phyloP scores from a whole-genome alignment of 352 stramenopile species.

The Phytophthora nicotianae region DNA sequence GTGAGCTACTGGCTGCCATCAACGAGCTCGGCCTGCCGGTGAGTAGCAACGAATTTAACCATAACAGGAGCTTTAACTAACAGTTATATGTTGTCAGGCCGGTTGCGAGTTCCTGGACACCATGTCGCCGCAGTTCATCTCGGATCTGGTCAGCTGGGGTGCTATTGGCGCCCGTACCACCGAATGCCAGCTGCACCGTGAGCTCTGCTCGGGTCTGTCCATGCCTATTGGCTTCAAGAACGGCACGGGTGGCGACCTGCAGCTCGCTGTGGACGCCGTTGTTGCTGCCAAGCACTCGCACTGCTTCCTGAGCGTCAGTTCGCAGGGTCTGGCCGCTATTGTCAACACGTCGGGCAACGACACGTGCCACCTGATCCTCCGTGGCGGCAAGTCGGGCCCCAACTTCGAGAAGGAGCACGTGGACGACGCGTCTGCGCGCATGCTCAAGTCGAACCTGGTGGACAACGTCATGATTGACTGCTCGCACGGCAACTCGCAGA shows the following conservation, averaged over 20 bases:
- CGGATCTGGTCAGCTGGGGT: constrained; percentile 89
- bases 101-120: constrained; percentile 91
- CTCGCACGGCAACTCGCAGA: constrained; percentile 91
- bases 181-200: constrained; percentile 89
- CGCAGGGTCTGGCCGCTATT: constrained; percentile 86
- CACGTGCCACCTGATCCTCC: constrained; percentile 88
- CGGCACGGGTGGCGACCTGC: constrained; percentile 84
- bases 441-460: constrained; percentile 83
- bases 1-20: constrained; percentile 83
- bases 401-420: constrained; percentile 89
- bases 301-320: constrained; percentile 89
- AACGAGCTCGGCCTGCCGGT: constrained; percentile 86
- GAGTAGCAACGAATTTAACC: background rate
- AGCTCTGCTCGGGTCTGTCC: constrained; percentile 88
- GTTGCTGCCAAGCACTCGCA: constrained; percentile 84
- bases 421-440: constrained; percentile 75
- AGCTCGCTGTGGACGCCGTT: constrained; percentile 87
- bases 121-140: constrained; percentile 92
- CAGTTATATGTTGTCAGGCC: constrained; percentile 28
- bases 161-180: constrained; percentile 91
- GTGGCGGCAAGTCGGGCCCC: constrained; percentile 83
- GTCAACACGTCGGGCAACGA: constrained; percentile 89
- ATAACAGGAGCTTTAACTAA: background rate
- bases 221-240: constrained; percentile 95
- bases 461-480: constrained; percentile 92